Conservation (phyloP, 305 asterid species). For the Fraxinus paxiana region DNA sequence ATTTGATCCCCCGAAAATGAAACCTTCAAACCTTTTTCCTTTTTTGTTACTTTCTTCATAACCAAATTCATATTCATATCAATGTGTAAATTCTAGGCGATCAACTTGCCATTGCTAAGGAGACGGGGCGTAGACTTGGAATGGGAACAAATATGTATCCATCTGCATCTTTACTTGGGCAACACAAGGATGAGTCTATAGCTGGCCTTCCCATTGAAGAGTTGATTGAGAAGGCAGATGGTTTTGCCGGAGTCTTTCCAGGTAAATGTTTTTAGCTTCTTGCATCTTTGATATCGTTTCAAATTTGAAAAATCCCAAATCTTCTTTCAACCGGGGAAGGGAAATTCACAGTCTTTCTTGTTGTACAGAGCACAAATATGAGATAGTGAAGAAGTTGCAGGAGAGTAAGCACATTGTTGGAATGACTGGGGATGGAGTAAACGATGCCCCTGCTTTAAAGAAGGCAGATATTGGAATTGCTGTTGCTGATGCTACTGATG, state of each 20-base stretch:
- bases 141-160: slow-evolving; percentile 65
- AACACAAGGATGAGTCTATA: slow-evolving; percentile 45
- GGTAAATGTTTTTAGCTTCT: slow-evolving; percentile 19
- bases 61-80: neutral
- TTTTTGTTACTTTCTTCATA: neutral
- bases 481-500: slow-evolving; percentile 58
- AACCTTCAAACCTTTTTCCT: neutral
- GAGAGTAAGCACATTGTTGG: slow-evolving; percentile 58
- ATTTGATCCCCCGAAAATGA: neutral
- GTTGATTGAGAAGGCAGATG: slow-evolving; percentile 55
- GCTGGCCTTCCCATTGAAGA: slow-evolving; percentile 48
- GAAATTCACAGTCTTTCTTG: neutral
- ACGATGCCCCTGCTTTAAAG: slow-evolving; percentile 63
- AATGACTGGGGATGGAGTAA: slow-evolving; percentile 65
- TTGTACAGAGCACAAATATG: slow-evolving; percentile 41
- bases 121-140: slow-evolving; percentile 58
- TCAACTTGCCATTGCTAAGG: slow-evolving; percentile 58
- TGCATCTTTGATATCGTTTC: neutral
- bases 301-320: neutral
- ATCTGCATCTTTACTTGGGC: slow-evolving; percentile 50
- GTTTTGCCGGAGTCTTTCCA: slow-evolving; percentile 59
- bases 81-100: slow-evolving; percentile 33
- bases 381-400: slow-evolving; percentile 59
- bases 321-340: neutral
- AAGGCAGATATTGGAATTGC: slow-evolving; percentile 69